Evolutionary conservation across 1,139 yeast genomes (phyloP).

Genomic region (Suhomyces anneliseae): DNA sequence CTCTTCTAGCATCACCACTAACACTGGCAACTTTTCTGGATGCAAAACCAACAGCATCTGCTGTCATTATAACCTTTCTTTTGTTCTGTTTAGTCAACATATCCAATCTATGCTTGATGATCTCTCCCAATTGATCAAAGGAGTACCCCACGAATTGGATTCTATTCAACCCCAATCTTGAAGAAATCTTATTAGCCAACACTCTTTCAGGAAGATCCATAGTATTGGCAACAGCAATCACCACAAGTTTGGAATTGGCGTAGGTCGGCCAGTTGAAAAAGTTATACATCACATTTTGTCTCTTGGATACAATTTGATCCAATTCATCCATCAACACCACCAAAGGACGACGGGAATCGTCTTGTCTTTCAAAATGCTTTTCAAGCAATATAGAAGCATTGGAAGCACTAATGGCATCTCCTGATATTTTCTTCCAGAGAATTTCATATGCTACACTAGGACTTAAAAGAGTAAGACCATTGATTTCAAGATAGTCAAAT

Average conservation of each 20-base stretch:
- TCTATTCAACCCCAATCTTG: constrained; percentile 85
- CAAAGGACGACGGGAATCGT: constrained; percentile 41
- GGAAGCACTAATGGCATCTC: constrained; percentile 59
- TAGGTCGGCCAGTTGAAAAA: constrained; percentile 97
- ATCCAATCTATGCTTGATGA: constrained; percentile 70
- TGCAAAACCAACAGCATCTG: constrained; percentile 88
- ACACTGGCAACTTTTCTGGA: constrained; percentile 94
- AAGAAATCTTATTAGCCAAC: constrained; percentile 83
- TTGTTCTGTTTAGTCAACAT: constrained; percentile 45
- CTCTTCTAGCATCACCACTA: constrained; percentile 96
- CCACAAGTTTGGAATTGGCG: constrained; percentile 73
- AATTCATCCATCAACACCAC: constrained; percentile 88
- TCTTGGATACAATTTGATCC: constrained; percentile 85
- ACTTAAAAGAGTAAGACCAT: constrained; percentile 82
- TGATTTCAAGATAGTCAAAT: constrained; percentile 81
- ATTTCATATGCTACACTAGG: constrained; percentile 85
- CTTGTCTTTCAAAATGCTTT: constrained; percentile 33
- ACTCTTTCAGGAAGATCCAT: constrained; percentile 95
- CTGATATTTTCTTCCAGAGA: constrained; percentile 75
- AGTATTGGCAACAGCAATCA: constrained; percentile 93
- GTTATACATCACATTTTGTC: constrained; percentile 89
- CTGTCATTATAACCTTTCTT: constrained; percentile 48
- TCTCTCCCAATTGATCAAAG: constrained; percentile 70
- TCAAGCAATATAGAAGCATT: constrained; percentile 54
- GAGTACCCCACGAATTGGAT: constrained; percentile 89